These are phyloP conservation scores for Boletellus deceptivus DNA, from an alignment of 1,284 basidiomycete genomes.

Conservation along the genomic window DNA sequence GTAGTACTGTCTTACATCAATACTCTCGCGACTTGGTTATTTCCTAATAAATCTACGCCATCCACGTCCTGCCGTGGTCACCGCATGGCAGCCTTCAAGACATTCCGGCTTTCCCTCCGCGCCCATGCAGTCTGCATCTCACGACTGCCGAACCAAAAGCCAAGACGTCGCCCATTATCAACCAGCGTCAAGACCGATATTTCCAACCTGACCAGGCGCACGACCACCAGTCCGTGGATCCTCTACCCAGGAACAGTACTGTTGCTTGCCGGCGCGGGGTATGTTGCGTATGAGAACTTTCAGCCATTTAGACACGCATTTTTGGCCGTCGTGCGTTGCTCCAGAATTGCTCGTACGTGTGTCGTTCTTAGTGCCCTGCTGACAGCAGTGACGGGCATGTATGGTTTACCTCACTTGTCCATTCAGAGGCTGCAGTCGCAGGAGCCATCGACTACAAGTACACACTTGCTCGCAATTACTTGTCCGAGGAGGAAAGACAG, in stretches of 20 bases:
- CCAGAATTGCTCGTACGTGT: constrained; percentile 59
- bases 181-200: constrained; percentile 2
- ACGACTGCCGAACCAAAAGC: constrained; percentile 3
- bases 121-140: constrained; percentile 5
- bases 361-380: constrained; percentile 2
- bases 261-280: constrained; percentile 38
- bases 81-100: constrained; percentile 10
- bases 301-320: constrained; percentile 63
- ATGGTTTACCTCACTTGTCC: neutral
- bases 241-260: constrained; percentile 23
- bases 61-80: constrained; percentile 23
- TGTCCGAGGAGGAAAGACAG: constrained; percentile 52
- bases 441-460: constrained; percentile 84
- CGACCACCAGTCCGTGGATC: constrained; percentile 19
- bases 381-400: neutral
- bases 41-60: neutral
- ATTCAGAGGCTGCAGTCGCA: constrained; percentile 57
- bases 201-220: constrained; percentile 6
- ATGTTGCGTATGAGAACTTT: constrained; percentile 55
- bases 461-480: constrained; percentile 63
- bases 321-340: constrained; percentile 71
- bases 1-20: no score
- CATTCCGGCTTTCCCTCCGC: constrained; percentile 13
- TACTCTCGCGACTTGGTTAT: neutral
- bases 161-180: constrained; percentile 13